These are phyloP conservation scores for Lycium ferocissimum DNA, from an alignment of 257 asterid genomes.

Conservation along the genomic window DNA sequence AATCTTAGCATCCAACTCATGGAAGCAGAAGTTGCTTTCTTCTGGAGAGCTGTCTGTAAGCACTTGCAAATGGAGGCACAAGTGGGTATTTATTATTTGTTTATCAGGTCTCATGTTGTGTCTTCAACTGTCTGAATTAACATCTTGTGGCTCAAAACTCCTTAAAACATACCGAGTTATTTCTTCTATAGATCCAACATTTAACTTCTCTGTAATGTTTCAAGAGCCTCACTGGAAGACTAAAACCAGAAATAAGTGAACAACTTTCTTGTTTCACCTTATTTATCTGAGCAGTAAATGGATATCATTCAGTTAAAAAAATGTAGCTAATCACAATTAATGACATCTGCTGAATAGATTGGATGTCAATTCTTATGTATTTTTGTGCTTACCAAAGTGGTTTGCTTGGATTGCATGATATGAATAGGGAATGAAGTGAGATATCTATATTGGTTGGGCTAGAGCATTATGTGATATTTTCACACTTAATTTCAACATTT, in stretches of 20 bases:
- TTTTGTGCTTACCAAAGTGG: constrained; percentile 12
- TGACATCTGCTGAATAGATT: not conserved
- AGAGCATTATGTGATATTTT: not conserved
- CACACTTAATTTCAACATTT: not conserved
- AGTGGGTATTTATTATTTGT: constrained; percentile 53
- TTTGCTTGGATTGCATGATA: constrained; percentile 20
- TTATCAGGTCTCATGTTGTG: not conserved
- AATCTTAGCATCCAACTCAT: constrained; percentile 57
- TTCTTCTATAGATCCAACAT: not conserved
- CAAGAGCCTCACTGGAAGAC: constrained; percentile 10
- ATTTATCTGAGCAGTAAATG: not conserved
- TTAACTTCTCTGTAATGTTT: not conserved
- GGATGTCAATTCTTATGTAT: not conserved
- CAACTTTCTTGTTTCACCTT: not conserved
- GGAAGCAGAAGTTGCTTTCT: constrained; percentile 91
- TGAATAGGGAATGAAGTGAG: not conserved
- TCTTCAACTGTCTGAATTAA: not conserved
- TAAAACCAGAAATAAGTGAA: not conserved
- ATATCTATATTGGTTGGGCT: not conserved
- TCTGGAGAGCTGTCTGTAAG: constrained; percentile 85
- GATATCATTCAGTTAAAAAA: constrained; percentile 1
- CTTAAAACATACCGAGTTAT: constrained; percentile 13
- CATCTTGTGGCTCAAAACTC: not conserved
- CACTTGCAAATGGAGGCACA: constrained; percentile 81
- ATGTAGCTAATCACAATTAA: constrained; percentile 14